Evolutionary conservation across 257 asterid species (phyloP).

Genomic region (Solanum rostratum): DNA sequence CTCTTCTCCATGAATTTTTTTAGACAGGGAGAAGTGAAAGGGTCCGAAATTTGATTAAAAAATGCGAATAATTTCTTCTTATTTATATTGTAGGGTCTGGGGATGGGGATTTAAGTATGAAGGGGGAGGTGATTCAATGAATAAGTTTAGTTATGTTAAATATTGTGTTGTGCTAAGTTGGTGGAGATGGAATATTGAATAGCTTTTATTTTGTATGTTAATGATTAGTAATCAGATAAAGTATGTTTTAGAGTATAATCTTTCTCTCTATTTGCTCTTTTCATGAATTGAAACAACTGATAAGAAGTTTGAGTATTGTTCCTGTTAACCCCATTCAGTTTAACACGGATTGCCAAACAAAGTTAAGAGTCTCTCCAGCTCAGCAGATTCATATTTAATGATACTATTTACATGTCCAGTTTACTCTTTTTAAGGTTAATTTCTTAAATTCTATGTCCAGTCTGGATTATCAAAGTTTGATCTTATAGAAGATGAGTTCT

Average conservation of each 20-base stretch:
- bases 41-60: conserved; percentile 4
- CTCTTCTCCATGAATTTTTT: conserved; percentile 14
- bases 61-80: conserved; percentile 2
- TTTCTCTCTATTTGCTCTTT: background rate
- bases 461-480: too few relatives aligned
- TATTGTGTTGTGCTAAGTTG: background rate
- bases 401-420: too few relatives aligned
- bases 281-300: too few relatives aligned
- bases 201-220: background rate
- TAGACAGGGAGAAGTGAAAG: conserved; percentile 5
- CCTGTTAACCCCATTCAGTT: too few relatives aligned
- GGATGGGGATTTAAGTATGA: background rate
- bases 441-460: too few relatives aligned
- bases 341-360: too few relatives aligned
- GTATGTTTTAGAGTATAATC: background rate
- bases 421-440: too few relatives aligned
- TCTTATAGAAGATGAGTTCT: too few relatives aligned
- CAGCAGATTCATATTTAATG: too few relatives aligned
- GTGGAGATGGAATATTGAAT: background rate
- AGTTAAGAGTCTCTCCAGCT: too few relatives aligned
- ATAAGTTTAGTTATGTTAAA: background rate
- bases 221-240: background rate
- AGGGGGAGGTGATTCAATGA: background rate
- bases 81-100: background rate
- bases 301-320: too few relatives aligned